Evolutionary conservation across 768 basidiomycete species (phyloP), one percentile per base, ranked within the genome.

Genomic region (Antrodiella citrinella): DNA sequence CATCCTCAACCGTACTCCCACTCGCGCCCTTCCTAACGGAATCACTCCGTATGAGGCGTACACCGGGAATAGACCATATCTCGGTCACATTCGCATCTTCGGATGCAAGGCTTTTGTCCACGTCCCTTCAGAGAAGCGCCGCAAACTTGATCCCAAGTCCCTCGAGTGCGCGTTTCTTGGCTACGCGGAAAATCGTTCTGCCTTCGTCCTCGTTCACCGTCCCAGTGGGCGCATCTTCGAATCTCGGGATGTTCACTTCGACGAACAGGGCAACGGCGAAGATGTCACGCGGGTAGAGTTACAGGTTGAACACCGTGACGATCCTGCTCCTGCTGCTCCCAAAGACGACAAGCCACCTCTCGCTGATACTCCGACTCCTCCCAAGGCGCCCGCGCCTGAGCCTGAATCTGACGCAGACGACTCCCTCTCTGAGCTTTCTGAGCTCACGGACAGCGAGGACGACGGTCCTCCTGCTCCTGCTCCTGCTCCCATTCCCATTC

Each of bases 11-110:
- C 50, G 50, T 1, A 42, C 45, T 20, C 53, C 56, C 0, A 58
- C 57, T 1, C 19, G 45, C 4, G 48, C 54, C 0, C 53, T 60
- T 22, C 30, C 47, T 0, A 51, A 57, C 21, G 21, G 26, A 4
- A 41, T 53, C 41, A 61, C 58, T 0, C 58, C 60, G 1, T 26
- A 53, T 11, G 48, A 61, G 35, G 43, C 48, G 1, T 60, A 30
- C 49, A 55, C 43, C 3, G 50, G 52, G 0, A 48, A 26, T 18
- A 59, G 52, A 22, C 59, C 59, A 0, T 21, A 56, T 15, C 44
- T 58, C 4, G 30, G 51, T 0, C 25, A 41, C 41, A 40, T 61
- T 0, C 21, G 51, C 10, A 19, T 47, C 15, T 60, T 60, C 11
- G 48, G 59, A 1, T 47, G 49, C 38, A 12, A n/a, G 2, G 54